Percentiles rank a stretch among this genome's conserved stretches.
Conservation (phyloP, 768 basidiomycete species). For the Pulveroboletus sp. region DNA sequence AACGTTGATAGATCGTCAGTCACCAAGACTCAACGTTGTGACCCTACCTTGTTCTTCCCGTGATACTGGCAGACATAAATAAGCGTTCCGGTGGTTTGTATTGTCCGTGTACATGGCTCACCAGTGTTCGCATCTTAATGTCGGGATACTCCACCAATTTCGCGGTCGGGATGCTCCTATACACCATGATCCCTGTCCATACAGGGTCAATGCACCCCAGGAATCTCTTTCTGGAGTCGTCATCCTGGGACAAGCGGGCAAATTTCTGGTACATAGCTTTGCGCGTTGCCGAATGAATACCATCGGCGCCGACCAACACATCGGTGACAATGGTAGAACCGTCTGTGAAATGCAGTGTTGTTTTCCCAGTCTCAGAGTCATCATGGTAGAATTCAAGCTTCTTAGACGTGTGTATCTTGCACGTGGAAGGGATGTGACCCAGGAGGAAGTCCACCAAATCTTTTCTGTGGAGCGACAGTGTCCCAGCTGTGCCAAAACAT, state of each 20-base stretch:
- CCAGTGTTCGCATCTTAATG: conserved; percentile 20
- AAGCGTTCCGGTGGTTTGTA: background rate
- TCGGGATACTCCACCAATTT: conserved; percentile 34
- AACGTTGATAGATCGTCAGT: conserved; percentile 33
- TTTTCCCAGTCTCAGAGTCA: conserved; percentile 17
- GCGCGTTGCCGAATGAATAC: conserved; percentile 37
- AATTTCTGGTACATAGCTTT: conserved; percentile 22
- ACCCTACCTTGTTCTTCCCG: conserved; percentile 17
- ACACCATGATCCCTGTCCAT: conserved; percentile 38
- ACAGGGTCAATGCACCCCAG: conserved; percentile 30
- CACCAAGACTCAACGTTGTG: background rate
- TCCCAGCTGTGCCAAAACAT: no score
- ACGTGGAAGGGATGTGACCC: conserved; percentile 25
- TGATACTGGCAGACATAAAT: conserved; percentile 17
- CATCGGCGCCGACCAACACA: conserved; percentile 42
- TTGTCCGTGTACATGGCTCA: background rate
- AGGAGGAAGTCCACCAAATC: conserved; percentile 35
- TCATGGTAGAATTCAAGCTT: conserved; percentile 31
- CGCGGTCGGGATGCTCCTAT: conserved; percentile 33
- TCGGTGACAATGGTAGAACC: conserved; percentile 35
- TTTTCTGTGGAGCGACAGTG: conserved; percentile 36
- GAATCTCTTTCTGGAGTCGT: conserved; percentile 7
- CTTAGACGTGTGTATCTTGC: conserved; percentile 34
- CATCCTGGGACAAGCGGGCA: conserved; percentile 5
- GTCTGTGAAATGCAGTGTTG: conserved; percentile 36